Evolutionary conservation across 1,284 basidiomycete genomes (phyloP).

Genomic region (Ceratobasidium sp.): DNA sequence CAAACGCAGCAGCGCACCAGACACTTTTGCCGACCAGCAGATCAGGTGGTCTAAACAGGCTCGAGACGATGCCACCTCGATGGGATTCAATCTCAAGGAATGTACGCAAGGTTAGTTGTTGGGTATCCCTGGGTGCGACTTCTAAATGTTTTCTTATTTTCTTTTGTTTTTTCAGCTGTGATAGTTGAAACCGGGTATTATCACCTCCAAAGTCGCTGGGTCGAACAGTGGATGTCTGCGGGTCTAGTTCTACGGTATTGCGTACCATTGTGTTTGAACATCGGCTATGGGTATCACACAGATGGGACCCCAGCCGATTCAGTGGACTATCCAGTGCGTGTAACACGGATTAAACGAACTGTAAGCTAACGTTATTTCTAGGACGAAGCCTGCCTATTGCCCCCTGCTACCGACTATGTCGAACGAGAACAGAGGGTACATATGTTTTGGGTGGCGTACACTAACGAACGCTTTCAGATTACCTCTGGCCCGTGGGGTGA

Average conservation of each 20-base stretch:
- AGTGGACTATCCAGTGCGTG: background rate
- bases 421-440: background rate
- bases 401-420: background rate
- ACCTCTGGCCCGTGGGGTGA: background rate
- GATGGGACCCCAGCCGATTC: background rate
- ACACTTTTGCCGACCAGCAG: constrained; percentile 9
- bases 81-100: constrained; percentile 7
- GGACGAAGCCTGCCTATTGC: background rate
- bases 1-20: background rate
- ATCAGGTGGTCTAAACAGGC: background rate
- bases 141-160: background rate
- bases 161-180: constrained; percentile 3
- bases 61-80: background rate
- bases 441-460: constrained; percentile 2
- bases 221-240: background rate
- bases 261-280: background rate
- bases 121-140: background rate
- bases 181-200: background rate
- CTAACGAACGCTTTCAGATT: background rate
- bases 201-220: background rate
- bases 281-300: background rate
- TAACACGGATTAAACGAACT: background rate
- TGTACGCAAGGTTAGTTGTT: background rate
- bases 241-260: background rate
- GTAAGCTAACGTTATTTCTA: background rate